These are phyloP conservation scores for Backusella mclennaniae DNA, from an alignment of 192 early-diverging fungal species.

Conservation along the genomic window DNA sequence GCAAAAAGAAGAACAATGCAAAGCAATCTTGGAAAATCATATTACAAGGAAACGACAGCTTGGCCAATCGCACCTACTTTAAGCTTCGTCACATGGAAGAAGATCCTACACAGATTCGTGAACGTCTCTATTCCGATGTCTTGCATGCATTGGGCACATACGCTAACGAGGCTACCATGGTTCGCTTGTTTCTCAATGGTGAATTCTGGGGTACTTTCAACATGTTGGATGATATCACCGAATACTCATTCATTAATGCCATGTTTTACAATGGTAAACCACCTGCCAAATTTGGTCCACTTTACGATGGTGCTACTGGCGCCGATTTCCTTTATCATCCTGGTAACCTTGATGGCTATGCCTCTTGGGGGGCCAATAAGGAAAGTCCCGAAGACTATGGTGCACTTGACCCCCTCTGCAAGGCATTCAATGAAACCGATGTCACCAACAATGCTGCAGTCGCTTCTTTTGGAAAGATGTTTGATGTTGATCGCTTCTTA, in stretches of 20 bases:
- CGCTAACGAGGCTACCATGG: conserved; percentile 44
- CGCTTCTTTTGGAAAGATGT: conserved; percentile 26
- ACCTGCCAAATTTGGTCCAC: conserved; percentile 31
- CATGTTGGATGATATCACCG: conserved; percentile 42
- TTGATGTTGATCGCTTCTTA: conserved; percentile 41
- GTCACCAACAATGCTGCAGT: conserved; percentile 29
- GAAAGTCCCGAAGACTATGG: conserved; percentile 24
- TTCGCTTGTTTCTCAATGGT: conserved; percentile 44
- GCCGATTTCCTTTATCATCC: conserved; percentile 40
- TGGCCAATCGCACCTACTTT: conserved; percentile 40
- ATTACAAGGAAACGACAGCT: conserved; percentile 15
- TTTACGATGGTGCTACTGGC: conserved; percentile 46
- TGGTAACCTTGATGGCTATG: conserved; percentile 27
- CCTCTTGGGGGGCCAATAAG: conserved; percentile 27
- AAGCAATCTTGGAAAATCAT: conserved; percentile 48
- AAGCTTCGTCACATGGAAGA: conserved; percentile 50
- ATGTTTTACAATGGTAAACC: conserved; percentile 39
- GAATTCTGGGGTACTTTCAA: conserved; percentile 49
- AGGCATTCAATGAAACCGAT: conserved; percentile 30
- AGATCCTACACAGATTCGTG: conserved; percentile 54
- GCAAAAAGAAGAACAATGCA: conserved; percentile 52
- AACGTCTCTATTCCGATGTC: conserved; percentile 49
- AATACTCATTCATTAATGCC: conserved; percentile 44
- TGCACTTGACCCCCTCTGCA: conserved; percentile 32
- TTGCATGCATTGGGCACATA: conserved; percentile 42